These are phyloP conservation scores for Aureobasidium subglaciale DNA, from an alignment of 2,329 filamentous ascomycete species.

Conservation along the genomic window DNA sequence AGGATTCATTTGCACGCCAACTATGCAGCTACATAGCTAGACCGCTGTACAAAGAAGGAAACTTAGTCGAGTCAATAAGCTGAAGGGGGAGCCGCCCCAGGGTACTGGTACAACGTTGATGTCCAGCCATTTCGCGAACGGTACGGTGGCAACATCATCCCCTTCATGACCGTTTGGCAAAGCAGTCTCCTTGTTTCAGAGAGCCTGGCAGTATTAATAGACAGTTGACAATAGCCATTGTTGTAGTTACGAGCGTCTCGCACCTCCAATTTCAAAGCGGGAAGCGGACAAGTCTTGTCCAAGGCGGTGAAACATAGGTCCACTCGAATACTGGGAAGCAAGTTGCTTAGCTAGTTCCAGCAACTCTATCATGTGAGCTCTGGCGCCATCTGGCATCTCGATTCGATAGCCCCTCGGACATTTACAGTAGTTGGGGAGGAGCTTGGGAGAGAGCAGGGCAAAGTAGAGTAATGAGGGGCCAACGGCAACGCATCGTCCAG, in stretches of 20 bases:
- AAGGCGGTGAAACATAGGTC: slow-evolving; percentile 10
- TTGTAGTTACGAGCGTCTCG: background rate
- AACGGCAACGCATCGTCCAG: slow-evolving; percentile 4
- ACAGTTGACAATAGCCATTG: background rate
- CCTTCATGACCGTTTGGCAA: slow-evolving; percentile 1
- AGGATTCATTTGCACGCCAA: background rate
- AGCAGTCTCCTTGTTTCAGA: slow-evolving; percentile 10
- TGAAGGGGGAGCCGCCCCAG: background rate
- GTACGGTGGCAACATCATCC: background rate
- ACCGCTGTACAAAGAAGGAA: background rate
- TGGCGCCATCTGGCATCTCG: background rate
- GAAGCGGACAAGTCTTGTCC: slow-evolving; percentile 3
- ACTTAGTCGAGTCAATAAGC: slow-evolving; percentile 2
- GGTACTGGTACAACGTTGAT: slow-evolving; percentile 5
- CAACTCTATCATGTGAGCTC: background rate
- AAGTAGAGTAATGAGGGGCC: slow-evolving; percentile 9
- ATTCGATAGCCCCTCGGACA: background rate
- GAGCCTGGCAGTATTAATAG: background rate
- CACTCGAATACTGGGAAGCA: background rate
- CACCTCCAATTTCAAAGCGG: slow-evolving; percentile 8
- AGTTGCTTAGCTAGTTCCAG: slow-evolving; percentile 3
- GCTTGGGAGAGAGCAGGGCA: background rate
- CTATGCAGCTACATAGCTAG: slow-evolving; percentile 12
- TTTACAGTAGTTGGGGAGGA: background rate
- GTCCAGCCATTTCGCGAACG: slow-evolving; percentile 3